phyloP scores from a whole-genome alignment of 176 grass and related monocot genomes.

The Eragrostis curvula region DNA sequence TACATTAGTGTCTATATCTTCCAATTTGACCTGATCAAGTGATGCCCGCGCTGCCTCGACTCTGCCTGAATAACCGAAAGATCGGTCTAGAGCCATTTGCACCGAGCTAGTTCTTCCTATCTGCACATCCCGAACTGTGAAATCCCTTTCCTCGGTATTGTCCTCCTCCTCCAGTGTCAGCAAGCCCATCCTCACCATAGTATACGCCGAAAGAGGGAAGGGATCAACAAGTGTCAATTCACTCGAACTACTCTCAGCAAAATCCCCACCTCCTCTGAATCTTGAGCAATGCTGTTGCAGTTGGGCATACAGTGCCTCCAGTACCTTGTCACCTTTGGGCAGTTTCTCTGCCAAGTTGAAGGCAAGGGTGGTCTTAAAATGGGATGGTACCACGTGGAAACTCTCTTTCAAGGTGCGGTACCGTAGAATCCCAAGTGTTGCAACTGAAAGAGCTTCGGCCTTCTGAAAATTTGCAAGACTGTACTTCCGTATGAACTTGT shows the following conservation, averaged over 20 bases:
- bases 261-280: constrained; percentile 37
- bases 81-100: constrained; percentile 73
- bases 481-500: constrained; percentile 93
- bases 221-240: constrained; percentile 45
- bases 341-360: constrained; percentile 94
- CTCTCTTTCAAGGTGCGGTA: constrained; percentile 77
- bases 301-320: constrained; percentile 73
- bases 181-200: constrained; percentile 70
- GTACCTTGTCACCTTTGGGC: constrained; percentile 92
- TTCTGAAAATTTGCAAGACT: constrained; percentile 59
- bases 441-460: constrained; percentile 67
- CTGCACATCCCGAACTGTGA: constrained; percentile 51
- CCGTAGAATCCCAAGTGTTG: constrained; percentile 73
- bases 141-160: constrained; percentile 46
- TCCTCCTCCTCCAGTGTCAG: constrained; percentile 50
- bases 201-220: constrained; percentile 68
- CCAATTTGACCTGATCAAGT: constrained; percentile 80
- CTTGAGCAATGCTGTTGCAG: constrained; percentile 50
- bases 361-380: constrained; percentile 83
- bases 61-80: constrained; percentile 67
- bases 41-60: constrained; percentile 74
- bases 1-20: constrained; percentile 90
- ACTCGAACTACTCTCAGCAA: constrained; percentile 39
- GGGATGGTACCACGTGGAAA: constrained; percentile 71
- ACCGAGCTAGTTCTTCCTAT: constrained; percentile 67